phyloP scores from a whole-genome alignment of 352 stramenopile genomes.

The Elongisporangium anandrum region DNA sequence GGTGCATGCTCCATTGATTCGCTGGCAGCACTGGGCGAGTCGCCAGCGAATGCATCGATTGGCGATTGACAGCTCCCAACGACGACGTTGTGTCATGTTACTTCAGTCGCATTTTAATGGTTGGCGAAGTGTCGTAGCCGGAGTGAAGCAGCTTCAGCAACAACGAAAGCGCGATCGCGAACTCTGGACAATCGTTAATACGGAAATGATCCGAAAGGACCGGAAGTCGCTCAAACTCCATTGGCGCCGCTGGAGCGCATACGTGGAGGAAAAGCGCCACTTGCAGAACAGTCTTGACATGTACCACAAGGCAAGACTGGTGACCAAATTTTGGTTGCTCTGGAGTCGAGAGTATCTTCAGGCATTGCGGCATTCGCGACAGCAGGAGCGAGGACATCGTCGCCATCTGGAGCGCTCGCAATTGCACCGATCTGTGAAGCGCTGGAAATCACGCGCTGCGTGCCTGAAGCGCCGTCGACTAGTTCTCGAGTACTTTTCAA shows the following conservation, averaged over 20 bases:
- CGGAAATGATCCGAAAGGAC: conserved; percentile 40
- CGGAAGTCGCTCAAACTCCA: conserved; percentile 30
- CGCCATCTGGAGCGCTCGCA: conserved; percentile 1
- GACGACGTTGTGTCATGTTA: conserved; percentile 2
- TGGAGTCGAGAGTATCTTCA: conserved; percentile 49
- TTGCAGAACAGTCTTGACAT: conserved; percentile 35
- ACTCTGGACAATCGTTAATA: conserved; percentile 50
- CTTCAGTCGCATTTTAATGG: conserved; percentile 13
- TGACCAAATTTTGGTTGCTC: conserved; percentile 60
- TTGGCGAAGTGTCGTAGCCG: conserved; percentile 38
- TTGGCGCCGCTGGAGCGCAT: conserved; percentile 39
- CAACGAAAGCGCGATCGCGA: conserved; percentile 49
- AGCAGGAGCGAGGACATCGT: background rate
- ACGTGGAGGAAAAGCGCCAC: conserved; percentile 31
- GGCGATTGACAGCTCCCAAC: background rate
- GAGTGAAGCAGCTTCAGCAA: conserved; percentile 38
- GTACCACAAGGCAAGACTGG: conserved; percentile 42
- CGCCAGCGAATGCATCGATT: conserved; percentile 14
- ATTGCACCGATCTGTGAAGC: background rate
- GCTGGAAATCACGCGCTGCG: background rate
- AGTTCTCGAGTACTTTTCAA: conserved; percentile 33
- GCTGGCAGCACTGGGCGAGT: conserved; percentile 25
- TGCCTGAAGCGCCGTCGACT: conserved; percentile 21
- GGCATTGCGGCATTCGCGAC: conserved; percentile 1
- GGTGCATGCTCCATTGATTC: conserved; percentile 21